These are phyloP conservation scores for Sporothrix variecibatus DNA, from an alignment of 2,329 filamentous ascomycete species.

Conservation along the genomic window DNA sequence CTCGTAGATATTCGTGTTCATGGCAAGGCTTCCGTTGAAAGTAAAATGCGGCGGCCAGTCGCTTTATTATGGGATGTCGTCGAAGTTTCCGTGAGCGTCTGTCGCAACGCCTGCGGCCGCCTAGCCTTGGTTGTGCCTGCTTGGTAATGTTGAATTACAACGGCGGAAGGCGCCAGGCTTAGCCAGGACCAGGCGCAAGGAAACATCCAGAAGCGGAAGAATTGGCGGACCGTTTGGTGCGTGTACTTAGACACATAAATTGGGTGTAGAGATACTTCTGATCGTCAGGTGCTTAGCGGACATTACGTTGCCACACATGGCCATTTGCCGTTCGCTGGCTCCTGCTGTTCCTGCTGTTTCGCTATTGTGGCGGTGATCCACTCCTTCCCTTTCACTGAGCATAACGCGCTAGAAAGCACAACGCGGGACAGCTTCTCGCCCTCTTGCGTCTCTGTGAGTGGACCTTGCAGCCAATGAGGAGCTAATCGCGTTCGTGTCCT, in stretches of 20 bases:
- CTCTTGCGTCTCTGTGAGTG: neutral
- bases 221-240: neutral
- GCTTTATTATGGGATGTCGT: conserved; percentile 19
- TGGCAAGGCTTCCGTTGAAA: neutral
- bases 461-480: conserved; percentile 39
- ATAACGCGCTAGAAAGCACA: conserved; percentile 14
- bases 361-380: conserved; percentile 4
- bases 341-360: neutral
- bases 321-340: neutral
- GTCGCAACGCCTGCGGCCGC: neutral
- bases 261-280: too few species aligned
- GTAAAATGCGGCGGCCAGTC: neutral
- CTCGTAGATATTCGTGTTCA: neutral
- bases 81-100: conserved; percentile 24
- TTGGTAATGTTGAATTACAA: conserved; percentile 26
- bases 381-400: neutral
- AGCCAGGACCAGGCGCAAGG: neutral
- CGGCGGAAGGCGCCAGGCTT: neutral
- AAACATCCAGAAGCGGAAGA: conserved; percentile 25
- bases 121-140: conserved; percentile 17
- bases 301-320: neutral
- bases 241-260: neutral
- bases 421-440: conserved; percentile 12
- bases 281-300: neutral
- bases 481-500: conserved; percentile 51